phyloP scores from a whole-genome alignment of 306 rosid species.

The Cucurbita ficifolia region DNA sequence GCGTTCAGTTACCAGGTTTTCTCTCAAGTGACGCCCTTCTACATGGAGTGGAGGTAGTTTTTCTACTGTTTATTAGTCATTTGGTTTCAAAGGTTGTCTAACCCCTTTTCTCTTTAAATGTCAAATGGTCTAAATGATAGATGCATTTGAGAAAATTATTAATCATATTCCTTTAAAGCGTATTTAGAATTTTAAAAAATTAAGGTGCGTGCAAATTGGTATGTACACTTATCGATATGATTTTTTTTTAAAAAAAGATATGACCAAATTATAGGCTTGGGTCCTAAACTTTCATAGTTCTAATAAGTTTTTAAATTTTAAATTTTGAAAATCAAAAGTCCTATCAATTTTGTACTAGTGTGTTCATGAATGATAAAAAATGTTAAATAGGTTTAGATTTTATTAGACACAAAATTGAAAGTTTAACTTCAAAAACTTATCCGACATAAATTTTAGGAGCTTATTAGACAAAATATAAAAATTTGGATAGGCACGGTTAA shows the following conservation, averaged over 20 bases:
- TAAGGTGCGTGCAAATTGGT: too few relatives aligned
- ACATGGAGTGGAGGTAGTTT: conserved; percentile 89
- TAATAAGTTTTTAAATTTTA: not conserved
- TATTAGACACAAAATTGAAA: not conserved
- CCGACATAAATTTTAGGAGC: not conserved
- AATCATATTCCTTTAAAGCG: not conserved
- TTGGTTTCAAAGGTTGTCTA: not conserved
- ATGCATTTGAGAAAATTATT: not conserved
- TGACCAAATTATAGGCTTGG: not conserved
- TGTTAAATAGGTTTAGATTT: not conserved
- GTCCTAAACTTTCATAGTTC: not conserved
- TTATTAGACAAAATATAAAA: not conserved
- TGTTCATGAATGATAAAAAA: not conserved
- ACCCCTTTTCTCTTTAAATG: not conserved
- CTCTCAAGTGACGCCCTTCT: conserved; percentile 79
- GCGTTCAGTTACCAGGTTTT: conserved; percentile 78
- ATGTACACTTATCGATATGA: too few relatives aligned
- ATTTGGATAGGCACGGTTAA: not conserved
- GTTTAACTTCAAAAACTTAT: not conserved
- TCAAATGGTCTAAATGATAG: not conserved
- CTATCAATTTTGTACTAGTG: not conserved
- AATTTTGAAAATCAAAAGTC: not conserved
- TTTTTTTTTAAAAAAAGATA: too few relatives aligned
- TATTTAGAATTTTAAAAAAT: not conserved
- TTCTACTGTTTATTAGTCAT: not conserved